Evolutionary conservation across 768 basidiomycete genomes (phyloP).

Genomic region (Amanita rimosa): DNA sequence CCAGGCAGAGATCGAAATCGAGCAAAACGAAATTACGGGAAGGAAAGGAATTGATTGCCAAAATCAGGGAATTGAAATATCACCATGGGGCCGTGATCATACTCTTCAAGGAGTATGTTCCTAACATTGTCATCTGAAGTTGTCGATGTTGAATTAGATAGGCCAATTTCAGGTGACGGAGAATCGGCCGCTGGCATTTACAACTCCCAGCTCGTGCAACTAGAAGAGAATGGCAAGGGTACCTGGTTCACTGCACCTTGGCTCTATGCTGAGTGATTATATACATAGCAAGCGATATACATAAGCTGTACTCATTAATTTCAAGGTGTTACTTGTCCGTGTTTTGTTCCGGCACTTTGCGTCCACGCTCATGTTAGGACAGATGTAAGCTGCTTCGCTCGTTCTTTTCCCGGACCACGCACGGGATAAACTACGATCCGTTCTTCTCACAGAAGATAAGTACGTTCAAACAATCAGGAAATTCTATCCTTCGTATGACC

Average conservation of each 20-base stretch:
- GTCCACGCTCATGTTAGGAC: neutral
- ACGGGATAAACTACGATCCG: conserved; percentile 76
- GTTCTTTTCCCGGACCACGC: conserved; percentile 50
- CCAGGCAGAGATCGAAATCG: conserved; percentile 9
- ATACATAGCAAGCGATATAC: neutral
- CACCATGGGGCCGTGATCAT: conserved; percentile 76
- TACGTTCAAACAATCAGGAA: conserved; percentile 70
- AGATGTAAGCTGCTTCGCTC: conserved; percentile 81
- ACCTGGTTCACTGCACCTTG: conserved; percentile 93
- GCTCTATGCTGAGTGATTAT: conserved; percentile 87
- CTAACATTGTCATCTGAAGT: neutral
- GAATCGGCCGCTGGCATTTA: conserved; percentile 65
- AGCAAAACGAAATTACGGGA: conserved; percentile 46
- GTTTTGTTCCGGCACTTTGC: neutral
- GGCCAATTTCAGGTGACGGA: conserved; percentile 66
- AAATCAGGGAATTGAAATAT: conserved; percentile 73
- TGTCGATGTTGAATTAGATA: conserved; percentile 16
- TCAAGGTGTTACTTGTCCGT: conserved; percentile 60
- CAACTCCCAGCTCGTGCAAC: conserved; percentile 55
- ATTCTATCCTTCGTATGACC: conserved; percentile 65
- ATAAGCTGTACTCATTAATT: neutral
- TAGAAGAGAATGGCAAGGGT: conserved; percentile 34
- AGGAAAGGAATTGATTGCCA: conserved; percentile 67
- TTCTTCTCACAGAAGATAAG: conserved; percentile 72
- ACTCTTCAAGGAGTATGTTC: conserved; percentile 50